Percentiles rank a stretch among this genome's conserved stretches.
Evolutionary conservation across 371 early-diverging fungal genomes (phyloP).

Genomic region (Blyttiomyces sp.): DNA sequence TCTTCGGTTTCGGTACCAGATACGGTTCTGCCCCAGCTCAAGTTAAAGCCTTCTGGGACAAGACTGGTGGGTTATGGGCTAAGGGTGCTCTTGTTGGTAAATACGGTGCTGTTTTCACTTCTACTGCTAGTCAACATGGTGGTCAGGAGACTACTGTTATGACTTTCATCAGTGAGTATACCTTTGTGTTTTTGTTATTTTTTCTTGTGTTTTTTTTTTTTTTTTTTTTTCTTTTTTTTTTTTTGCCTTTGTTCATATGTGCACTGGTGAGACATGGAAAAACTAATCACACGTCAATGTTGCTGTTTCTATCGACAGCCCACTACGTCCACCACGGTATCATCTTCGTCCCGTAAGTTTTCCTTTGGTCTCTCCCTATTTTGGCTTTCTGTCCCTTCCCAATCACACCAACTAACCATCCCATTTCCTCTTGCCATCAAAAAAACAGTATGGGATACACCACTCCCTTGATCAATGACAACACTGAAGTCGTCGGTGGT

Average conservation of each 20-base stretch:
- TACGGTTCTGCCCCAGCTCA: constrained; percentile 77
- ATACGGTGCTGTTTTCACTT: constrained; percentile 69
- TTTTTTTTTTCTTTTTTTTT: no score
- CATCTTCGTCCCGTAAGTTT: no score
- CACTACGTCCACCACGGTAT: constrained; percentile 78
- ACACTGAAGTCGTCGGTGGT: constrained; percentile 16
- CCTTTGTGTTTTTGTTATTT: no score
- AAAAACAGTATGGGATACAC: constrained; percentile 7
- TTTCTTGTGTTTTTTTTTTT: no score
- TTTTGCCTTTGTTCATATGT: constrained; percentile 76
- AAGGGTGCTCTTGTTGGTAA: constrained; percentile 66
- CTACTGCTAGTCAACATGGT: constrained; percentile 55
- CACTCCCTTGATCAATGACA: background rate
- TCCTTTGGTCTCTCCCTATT: background rate
- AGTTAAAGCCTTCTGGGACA: constrained; percentile 71
- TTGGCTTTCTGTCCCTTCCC: background rate
- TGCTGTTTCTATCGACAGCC: no score
- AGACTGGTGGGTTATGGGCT: constrained; percentile 73
- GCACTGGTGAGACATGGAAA: no score
- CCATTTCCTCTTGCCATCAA: background rate
- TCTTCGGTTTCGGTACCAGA: constrained; percentile 75
- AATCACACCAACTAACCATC: background rate
- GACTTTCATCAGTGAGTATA: constrained; percentile 64
- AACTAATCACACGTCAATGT: constrained; percentile 61
- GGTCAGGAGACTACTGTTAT: constrained; percentile 65